Base-by-base conservation (phyloP, 352 stramenopile genomes). In the Phytopythium delawarense region DNA sequence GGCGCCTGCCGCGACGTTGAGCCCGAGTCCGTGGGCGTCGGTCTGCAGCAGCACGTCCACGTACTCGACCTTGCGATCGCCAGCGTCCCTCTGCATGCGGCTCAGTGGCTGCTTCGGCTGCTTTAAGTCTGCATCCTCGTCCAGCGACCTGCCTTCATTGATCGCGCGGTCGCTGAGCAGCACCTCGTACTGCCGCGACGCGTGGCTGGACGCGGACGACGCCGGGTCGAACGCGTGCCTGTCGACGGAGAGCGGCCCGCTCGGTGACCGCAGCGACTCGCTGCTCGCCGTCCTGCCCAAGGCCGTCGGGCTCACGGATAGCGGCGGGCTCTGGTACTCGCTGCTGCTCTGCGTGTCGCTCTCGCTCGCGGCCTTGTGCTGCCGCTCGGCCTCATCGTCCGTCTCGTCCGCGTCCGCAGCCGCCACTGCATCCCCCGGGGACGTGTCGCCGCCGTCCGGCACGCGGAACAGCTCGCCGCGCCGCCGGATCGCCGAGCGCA, bases 1-100 rank as follows among this genome's bases (percentile, higher is more conserved):
- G 7, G 20, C 37, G 6, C 11, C 25, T 16, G 71, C 9, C 11
- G 57, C 52, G 7, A 89, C 59, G 51, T 82, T 77, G 7, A 89
- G 57, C 1, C 80, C 80, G 35, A 89, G 54, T 1, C 80, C 80
- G 21, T 73, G 35, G 2, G 28, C 64, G 59, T 88, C 80, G 4
- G 71, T 62, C 49, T 79, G 76, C 35, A 89, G 62, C 46, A 89
- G 42, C 37, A 89, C 78, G 35, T 89, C 80, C 45, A 57, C 51
- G 16, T 20, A 57, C 51, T 57, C 51, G 11, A 30, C 28, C 23
- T 44, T 56, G 12, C 35, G 11, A 4, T n/a, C 49, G 15, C 15
- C 30, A 37, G 23, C 30, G 28, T 23, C 30, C 16, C 30, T 57
- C 51, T 57, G 51, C 30, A 30, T 23, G n/a, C 30, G 51, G 30